phyloP scores from a whole-genome alignment of 495 filamentous ascomycete genomes.

The Xylaria cubensis region DNA sequence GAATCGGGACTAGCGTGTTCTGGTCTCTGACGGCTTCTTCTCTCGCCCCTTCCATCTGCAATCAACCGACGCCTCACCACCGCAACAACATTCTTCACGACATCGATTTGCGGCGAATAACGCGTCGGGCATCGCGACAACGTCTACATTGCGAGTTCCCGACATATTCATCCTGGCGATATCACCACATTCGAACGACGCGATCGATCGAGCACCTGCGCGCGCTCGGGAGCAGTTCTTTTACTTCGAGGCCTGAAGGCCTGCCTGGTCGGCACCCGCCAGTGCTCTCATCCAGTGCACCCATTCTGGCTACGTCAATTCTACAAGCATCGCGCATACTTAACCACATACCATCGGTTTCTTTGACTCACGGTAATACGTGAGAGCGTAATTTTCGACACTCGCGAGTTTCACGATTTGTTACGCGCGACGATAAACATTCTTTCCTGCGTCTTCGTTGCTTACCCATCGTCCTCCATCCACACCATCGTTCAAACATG shows the following conservation, averaged over 20 bases:
- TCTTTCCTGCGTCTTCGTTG: constrained; percentile 23
- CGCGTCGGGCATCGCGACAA: constrained; percentile 30
- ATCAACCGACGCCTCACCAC: constrained; percentile 22
- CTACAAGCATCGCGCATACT: constrained; percentile 5
- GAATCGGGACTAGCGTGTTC: constrained; percentile 32
- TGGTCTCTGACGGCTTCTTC: constrained; percentile 25
- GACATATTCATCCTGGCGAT: constrained; percentile 20
- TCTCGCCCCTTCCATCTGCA: constrained; percentile 22
- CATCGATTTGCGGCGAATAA: constrained; percentile 24
- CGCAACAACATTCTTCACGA: constrained; percentile 27
- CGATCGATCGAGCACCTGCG: constrained; percentile 27
- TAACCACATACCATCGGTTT: constrained; percentile 19
- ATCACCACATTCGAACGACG: constrained; percentile 5
- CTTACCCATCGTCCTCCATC: constrained; percentile 22
- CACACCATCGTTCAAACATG: constrained; percentile 64
- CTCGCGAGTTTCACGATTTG: not conserved
- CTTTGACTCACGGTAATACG: constrained; percentile 24
- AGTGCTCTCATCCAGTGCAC: constrained; percentile 23
- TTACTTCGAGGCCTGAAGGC: constrained; percentile 33
- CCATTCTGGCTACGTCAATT: not conserved
- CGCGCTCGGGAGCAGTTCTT: constrained; percentile 43
- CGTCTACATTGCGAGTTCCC: constrained; percentile 14
- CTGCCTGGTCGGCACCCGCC: constrained; percentile 28
- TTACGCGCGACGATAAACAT: constrained; percentile 5
- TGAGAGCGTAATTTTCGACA: not conserved